Percentiles rank a stretch among this genome's conserved stretches.
These are phyloP conservation scores for Phytophthora kernoviae DNA, from an alignment of 352 stramenopile species.

Conservation along the genomic window DNA sequence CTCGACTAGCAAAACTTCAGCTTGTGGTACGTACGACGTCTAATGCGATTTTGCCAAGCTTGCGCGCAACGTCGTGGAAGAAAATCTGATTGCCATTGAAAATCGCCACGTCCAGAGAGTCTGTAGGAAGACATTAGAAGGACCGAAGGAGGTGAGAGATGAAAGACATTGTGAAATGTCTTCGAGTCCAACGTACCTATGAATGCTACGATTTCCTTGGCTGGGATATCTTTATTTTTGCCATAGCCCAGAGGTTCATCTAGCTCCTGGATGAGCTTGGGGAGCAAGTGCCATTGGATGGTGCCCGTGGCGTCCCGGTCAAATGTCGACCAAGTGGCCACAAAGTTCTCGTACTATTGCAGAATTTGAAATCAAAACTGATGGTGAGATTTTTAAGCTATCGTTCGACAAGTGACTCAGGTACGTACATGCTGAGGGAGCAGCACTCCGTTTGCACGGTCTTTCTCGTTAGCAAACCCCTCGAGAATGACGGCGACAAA, in stretches of 20 bases:
- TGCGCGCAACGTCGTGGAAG: conserved; percentile 58
- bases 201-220: conserved; percentile 58
- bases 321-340: conserved; percentile 55
- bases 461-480: conserved; percentile 77
- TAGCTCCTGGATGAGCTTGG: conserved; percentile 67
- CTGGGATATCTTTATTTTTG: conserved; percentile 38
- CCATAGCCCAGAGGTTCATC: conserved; percentile 73
- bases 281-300: conserved; percentile 69
- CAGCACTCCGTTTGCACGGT: conserved; percentile 56
- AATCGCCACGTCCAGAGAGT: conserved; percentile 52
- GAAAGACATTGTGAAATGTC: background rate
- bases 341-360: conserved; percentile 67
- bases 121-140: conserved; percentile 18
- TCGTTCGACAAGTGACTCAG: background rate
- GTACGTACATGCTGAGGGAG: conserved; percentile 45
- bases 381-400: background rate
- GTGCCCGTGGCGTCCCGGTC: conserved; percentile 81
- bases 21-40: conserved; percentile 39
- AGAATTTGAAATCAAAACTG: background rate
- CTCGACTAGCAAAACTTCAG: conserved; percentile 7
- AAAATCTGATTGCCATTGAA: conserved; percentile 64
- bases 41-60: conserved; percentile 67
- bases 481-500: conserved; percentile 90
- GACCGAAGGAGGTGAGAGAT: too few relatives aligned
- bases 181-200: conserved; percentile 40